phyloP scores from a whole-genome alignment of 2,329 filamentous ascomycete species.

The Hawksworthiomyces lignivorus region DNA sequence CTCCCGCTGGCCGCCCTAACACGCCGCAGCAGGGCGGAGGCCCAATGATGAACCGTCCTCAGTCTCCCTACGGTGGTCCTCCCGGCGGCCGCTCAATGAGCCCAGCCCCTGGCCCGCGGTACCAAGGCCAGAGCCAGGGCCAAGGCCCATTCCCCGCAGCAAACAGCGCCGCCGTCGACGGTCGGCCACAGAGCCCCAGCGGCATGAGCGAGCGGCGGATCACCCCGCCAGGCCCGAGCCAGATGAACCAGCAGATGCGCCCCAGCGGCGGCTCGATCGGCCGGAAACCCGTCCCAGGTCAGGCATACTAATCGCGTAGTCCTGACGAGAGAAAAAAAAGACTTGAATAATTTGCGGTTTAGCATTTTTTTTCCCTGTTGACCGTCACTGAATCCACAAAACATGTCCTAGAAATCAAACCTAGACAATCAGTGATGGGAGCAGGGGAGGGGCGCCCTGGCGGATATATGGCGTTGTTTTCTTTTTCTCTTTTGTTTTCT shows the following conservation, averaged over 20 bases:
- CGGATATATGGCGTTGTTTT: too few species aligned
- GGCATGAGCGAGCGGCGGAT: constrained; percentile 30
- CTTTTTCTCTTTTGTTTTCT: too few species aligned
- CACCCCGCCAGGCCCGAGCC: constrained; percentile 37
- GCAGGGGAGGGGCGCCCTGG: too few species aligned
- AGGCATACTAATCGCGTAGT: constrained; percentile 39
- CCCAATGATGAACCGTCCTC: constrained; percentile 29
- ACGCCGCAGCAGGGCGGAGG: constrained; percentile 15
- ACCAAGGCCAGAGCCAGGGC: constrained; percentile 43
- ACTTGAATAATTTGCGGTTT: too few species aligned
- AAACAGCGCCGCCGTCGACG: constrained; percentile 25
- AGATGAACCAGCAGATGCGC: constrained; percentile 29
- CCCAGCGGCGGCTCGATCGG: constrained; percentile 34
- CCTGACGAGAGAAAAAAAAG: too few species aligned
- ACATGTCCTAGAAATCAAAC: too few species aligned
- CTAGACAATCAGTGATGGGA: too few species aligned
- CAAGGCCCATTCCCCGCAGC: too few species aligned
- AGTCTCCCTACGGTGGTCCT: constrained; percentile 33
- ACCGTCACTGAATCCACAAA: too few species aligned
- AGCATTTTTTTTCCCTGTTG: too few species aligned
- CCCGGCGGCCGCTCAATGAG: constrained; percentile 26
- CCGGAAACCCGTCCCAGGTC: constrained; percentile 50
- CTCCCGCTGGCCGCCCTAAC: constrained; percentile 17
- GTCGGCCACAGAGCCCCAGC: constrained; percentile 34
- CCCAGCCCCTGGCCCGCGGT: constrained; percentile 26